Base-by-base conservation (phyloP, 257 asterid genomes). In the Oldenlandia corymbosa region DNA sequence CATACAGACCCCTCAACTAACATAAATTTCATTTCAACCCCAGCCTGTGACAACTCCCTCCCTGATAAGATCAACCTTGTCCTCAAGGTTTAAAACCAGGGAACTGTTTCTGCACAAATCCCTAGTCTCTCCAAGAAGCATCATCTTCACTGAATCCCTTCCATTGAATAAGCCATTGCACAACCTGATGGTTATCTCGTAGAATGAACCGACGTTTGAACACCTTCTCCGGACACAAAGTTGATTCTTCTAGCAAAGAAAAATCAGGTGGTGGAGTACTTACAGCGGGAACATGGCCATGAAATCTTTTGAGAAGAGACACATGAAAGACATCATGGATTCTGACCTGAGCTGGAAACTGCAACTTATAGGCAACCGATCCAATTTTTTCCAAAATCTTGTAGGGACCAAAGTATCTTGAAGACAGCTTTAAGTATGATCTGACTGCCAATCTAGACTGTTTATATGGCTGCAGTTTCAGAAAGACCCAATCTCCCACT, bases 291-390 rank as follows among this genome's bases (percentile, higher is more conserved):
- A 2, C 18, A 7, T 6, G 26, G 2, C 23, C 62, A 31, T 14
- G 6, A 7, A 2, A 7, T 18, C 18, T 36, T 7, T 60, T 60
- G 3, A 60, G 42, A 1, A 26, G 3, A 0, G 69, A 69, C 0
- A 65, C 62, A 36, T 69, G 69, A 26, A 69, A 64, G 0, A 74
- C 66, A 2, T 23, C 62, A 10, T 74, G 75, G 0, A 74, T 28
- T 3, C n/a, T 49, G 1, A 68, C n/a, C 0, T 1, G 13, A 0
- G 1, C 1, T 0, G 74, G 69, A 0, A 64, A 24, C 1, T 31
- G 5, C 1, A 74, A 36, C 11, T 18, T 42, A 8, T 74, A 64
- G 0, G 71, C 75, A 0, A 64, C 68, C 1, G 1, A 2, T 1
- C 56, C 64, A 0, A 60, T 17, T n/a, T 10, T 32, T 4, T 11